These are phyloP conservation scores for Nemania abortiva DNA, from an alignment of 2,329 filamentous ascomycete species.

Conservation along the genomic window DNA sequence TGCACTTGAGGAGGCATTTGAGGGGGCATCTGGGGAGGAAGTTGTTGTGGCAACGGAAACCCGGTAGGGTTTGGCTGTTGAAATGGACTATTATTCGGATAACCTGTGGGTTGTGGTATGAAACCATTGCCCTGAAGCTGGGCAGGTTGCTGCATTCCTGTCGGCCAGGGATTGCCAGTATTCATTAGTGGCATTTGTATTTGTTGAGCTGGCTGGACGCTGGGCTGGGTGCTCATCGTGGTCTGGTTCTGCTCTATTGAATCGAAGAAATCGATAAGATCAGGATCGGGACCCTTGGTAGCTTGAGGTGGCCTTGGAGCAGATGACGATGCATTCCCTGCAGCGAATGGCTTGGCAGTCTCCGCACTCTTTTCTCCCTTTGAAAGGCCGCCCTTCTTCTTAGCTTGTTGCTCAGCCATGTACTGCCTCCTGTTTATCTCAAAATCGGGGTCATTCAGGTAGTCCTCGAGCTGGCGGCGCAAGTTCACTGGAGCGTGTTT, in stretches of 20 bases:
- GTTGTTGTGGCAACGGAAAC: constrained; percentile 54
- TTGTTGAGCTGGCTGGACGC: constrained; percentile 51
- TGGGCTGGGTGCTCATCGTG: constrained; percentile 66
- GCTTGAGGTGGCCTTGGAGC: constrained; percentile 59
- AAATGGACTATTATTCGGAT: constrained; percentile 58
- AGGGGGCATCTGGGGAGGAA: constrained; percentile 54
- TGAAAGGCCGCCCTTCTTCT: constrained; percentile 62
- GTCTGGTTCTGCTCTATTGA: constrained; percentile 92
- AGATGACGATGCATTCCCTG: constrained; percentile 53
- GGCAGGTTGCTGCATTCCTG: constrained; percentile 51
- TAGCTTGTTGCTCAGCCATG: constrained; percentile 84
- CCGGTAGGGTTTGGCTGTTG: constrained; percentile 54
- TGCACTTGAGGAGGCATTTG: constrained; percentile 55
- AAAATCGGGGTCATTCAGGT: constrained; percentile 93
- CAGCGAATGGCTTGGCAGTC: constrained; percentile 59
- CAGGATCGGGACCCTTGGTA: constrained; percentile 75
- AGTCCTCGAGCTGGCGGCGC: constrained; percentile 90
- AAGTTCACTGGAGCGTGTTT: constrained; percentile 97
- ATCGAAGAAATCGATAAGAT: constrained; percentile 94
- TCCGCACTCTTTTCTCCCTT: constrained; percentile 57
- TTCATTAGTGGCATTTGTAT: constrained; percentile 49
- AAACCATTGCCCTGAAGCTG: constrained; percentile 51
- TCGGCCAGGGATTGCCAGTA: constrained; percentile 56
- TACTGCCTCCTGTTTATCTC: constrained; percentile 94
- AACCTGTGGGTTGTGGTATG: constrained; percentile 53